These are phyloP conservation scores for Iodosphaeria phyllophila DNA, from an alignment of 2,329 filamentous ascomycete genomes.

Conservation along the genomic window DNA sequence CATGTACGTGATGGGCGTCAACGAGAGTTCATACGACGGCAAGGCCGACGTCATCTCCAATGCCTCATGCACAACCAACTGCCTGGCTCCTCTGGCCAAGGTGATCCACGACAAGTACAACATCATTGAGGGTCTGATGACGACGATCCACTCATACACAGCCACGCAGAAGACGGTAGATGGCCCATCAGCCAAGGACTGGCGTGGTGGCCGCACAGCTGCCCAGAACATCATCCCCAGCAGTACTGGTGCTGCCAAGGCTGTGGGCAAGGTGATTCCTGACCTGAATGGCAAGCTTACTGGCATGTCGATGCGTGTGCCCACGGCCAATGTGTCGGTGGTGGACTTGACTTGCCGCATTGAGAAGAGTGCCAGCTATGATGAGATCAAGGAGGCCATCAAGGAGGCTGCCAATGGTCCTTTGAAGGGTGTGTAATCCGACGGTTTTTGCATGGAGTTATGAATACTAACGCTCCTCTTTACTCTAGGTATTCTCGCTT, in stretches of 20 bases:
- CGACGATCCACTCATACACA: slow-evolving; percentile 98
- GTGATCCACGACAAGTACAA: slow-evolving; percentile 96
- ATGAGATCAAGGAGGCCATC: slow-evolving; percentile 82
- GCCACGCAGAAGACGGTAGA: slow-evolving; percentile 99
- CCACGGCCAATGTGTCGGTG: slow-evolving; percentile 96
- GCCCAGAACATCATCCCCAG: slow-evolving; percentile 99
- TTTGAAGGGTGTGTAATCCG: slow-evolving; percentile 55
- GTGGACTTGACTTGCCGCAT: slow-evolving; percentile 91
- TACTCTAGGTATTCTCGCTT: slow-evolving; percentile 57
- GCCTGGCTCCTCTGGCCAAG: slow-evolving; percentile 97
- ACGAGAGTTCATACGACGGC: slow-evolving; percentile 83
- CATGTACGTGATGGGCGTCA: slow-evolving; percentile 99
- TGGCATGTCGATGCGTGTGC: slow-evolving; percentile 98
- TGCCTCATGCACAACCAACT: slow-evolving; percentile 99
- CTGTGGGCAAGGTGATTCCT: slow-evolving; percentile 99
- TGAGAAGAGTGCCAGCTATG: slow-evolving; percentile 76
- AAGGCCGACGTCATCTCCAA: slow-evolving; percentile 92
- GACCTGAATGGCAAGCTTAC: slow-evolving; percentile 98
- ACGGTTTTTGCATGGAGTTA: slow-evolving; percentile 1
- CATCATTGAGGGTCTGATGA: slow-evolving; percentile 98
- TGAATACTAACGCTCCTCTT: slow-evolving; percentile 4
- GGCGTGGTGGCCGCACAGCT: slow-evolving; percentile 96
- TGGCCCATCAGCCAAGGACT: slow-evolving; percentile 95
- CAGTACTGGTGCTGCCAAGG: slow-evolving; percentile 98
- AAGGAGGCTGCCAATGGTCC: slow-evolving; percentile 70